Conservation (phyloP, 2,329 filamentous ascomycete genomes). For the Shiraia sp. region DNA sequence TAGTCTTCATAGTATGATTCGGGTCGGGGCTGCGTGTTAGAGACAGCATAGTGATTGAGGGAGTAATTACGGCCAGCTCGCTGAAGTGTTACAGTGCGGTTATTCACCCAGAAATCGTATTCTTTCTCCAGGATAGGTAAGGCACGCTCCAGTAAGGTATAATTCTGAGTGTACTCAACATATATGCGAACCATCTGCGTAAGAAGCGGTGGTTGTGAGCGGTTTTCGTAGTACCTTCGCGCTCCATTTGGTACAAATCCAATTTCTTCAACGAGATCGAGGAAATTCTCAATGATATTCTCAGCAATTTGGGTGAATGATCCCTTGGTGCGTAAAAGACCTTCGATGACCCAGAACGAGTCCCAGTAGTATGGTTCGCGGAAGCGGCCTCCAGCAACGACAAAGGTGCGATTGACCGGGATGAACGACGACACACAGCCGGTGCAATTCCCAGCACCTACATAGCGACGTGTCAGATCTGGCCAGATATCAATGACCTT, state of each 20-base stretch:
- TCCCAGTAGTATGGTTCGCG: constrained; percentile 74
- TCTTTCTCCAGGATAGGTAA: constrained; percentile 66
- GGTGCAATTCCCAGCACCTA: constrained; percentile 52
- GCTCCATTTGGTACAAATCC: constrained; percentile 72
- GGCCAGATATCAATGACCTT: constrained; percentile 73
- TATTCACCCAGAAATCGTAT: constrained; percentile 65
- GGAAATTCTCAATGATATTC: constrained; percentile 72
- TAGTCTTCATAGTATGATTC: constrained; percentile 71
- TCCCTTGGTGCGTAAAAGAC: constrained; percentile 66
- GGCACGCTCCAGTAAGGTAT: constrained; percentile 62
- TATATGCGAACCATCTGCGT: constrained; percentile 69
- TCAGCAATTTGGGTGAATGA: constrained; percentile 65
- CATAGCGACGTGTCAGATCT: constrained; percentile 66
- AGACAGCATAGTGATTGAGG: constrained; percentile 64
- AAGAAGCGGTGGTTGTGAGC: constrained; percentile 68
- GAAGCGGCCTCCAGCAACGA: constrained; percentile 73
- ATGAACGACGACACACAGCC: constrained; percentile 68
- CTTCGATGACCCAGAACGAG: constrained; percentile 70
- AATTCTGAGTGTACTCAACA: constrained; percentile 67
- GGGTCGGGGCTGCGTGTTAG: constrained; percentile 67
- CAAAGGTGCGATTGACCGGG: constrained; percentile 68
- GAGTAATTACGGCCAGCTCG: constrained; percentile 55
- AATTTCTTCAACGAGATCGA: constrained; percentile 66
- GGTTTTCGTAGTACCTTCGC: constrained; percentile 69
- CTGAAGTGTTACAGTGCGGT: constrained; percentile 61